Base-by-base conservation (phyloP, 2,329 filamentous ascomycete species). In the Trichoderma aggressivum region DNA sequence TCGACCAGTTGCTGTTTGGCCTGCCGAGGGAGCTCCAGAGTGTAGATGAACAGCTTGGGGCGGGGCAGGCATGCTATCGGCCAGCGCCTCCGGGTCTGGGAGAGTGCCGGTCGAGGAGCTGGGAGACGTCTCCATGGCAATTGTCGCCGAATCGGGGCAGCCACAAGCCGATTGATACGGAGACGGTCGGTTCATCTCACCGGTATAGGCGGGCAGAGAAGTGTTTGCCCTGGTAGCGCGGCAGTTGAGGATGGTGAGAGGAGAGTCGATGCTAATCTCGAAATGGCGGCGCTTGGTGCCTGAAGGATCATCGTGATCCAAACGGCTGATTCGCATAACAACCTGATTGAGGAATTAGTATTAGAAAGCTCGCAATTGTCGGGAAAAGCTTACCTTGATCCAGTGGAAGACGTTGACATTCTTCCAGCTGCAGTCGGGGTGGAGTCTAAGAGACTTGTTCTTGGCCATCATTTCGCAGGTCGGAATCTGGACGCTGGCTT, bases 191-290 rank as follows among this genome's bases (percentile, higher is more conserved):
- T 83, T 87, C 10, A 89, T 90, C 5, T 81, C 78, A 26, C 85
- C 84, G 7, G 84, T 82, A 79, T 98, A 98, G 18, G 92, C 92
- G 0, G 94, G 94, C 12, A 97, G 86, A 14, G 90, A 90, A 30
- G 92, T 97, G 80, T 97, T 97, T 63, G 93, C 91, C 79, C 96
- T 92, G 0, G 94, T 97, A n/a, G 94, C 94, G 73, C 92, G 92
- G 83, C 94, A 98, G 73, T 94, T 95, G 61, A 97, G 91, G 59
- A 97, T 93, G 73, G 95, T 95, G 79, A 98, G 95, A 1, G 94
- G 94, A 1, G 94, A 97, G 81, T 98, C 94, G 76, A 98, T 98
- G 75, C 94, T 97, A 76, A 97, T 97, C 80, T 98, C 94, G 75
- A 97, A 98, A 79, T 97, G 94, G 39, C 94, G 89, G 74, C 94